These are phyloP conservation scores for Conoideocrella luteorostrata DNA, from an alignment of 2,329 filamentous ascomycete genomes.

Conservation along the genomic window DNA sequence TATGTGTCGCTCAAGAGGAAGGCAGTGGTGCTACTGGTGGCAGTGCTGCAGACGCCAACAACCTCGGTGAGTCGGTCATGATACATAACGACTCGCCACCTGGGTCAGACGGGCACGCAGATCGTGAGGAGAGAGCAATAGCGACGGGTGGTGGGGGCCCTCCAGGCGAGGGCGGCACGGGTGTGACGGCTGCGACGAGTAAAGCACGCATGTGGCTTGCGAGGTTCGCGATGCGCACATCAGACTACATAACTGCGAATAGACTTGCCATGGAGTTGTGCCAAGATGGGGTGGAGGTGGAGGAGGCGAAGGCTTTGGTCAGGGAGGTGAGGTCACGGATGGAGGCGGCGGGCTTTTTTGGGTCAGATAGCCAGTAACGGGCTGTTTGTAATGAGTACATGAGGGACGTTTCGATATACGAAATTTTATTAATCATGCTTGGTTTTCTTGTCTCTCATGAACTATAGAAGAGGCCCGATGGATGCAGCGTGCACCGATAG, in stretches of 20 bases:
- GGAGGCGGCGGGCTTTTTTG: slow-evolving; percentile 37
- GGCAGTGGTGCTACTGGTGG: slow-evolving; percentile 44
- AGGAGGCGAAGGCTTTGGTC: slow-evolving; percentile 91
- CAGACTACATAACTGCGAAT: slow-evolving; percentile 70
- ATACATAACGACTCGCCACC: slow-evolving; percentile 49
- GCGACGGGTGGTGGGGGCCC: slow-evolving; percentile 13
- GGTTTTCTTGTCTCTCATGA: too few species aligned
- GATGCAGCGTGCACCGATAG: too few species aligned
- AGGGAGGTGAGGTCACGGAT: slow-evolving; percentile 76
- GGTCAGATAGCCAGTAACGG: slow-evolving; percentile 1
- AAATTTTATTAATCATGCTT: too few species aligned
- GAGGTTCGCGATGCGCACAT: slow-evolving; percentile 66
- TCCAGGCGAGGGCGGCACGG: slow-evolving; percentile 51
- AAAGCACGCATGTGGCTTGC: slow-evolving; percentile 94
- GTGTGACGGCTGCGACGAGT: slow-evolving; percentile 85
- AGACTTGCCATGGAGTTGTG: slow-evolving; percentile 84
- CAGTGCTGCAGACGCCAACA: slow-evolving; percentile 34
- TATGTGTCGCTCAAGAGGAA: slow-evolving; percentile 87
- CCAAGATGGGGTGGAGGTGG: slow-evolving; percentile 92
- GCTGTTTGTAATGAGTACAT: neutral
- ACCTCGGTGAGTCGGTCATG: slow-evolving; percentile 42
- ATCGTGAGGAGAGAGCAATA: slow-evolving; percentile 19
- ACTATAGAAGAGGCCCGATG: too few species aligned
- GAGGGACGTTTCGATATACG: too few species aligned
- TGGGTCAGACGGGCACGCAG: slow-evolving; percentile 30